Base-by-base conservation (phyloP, 2,329 filamentous ascomycete species). In the Shiraia sp. region DNA sequence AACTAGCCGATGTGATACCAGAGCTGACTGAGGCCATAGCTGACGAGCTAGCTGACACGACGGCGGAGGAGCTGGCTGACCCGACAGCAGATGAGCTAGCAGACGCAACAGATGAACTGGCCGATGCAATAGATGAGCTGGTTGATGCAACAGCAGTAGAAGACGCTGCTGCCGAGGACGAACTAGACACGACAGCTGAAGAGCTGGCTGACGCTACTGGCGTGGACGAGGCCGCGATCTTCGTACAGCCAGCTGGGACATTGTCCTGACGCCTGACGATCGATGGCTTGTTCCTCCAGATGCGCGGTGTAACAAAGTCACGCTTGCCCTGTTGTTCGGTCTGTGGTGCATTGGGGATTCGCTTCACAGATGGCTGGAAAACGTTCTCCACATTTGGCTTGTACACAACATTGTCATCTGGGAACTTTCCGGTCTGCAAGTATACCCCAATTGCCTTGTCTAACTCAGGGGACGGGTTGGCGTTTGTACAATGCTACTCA, bases 201-300 rank as follows among this genome's bases (percentile, higher is more conserved):
- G 23, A 17, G 19, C 19, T 22, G 8, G 19, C 19, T 10, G 36
- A 39, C 4, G 19, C 22, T 8, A 26, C 36, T 1, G 34, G 14
- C 12, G 36, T 15, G 6, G 36, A 39, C 16, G 36, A 39, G 10
- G 36, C 29, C 4, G 23, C 25, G 15, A 30, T 41, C 32, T 41
- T 30, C 6, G 23, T 32, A 13, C 38, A 41, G 13, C 32, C 38
- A 13, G 17, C 31, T 15, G 38, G 38, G 17, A 41, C 30, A 14
- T 22, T 29, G 12, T 10, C 14, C 8, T 19, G 16, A 2, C 31
- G 17, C 16, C 23, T 40, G 6, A 30, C 25, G 4, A 40, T 13
- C 16, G 23, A 8, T n/a, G 32, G 25, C 16, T 15, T n/a, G 13
- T 36, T 13, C 3, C 16, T 16, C 13, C 32, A 39, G 9, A 42